Percentiles rank a stretch among this genome's conserved stretches.
These are phyloP conservation scores for Pinus taeda DNA, from an alignment of 75 land plant species.

Conservation along the genomic window DNA sequence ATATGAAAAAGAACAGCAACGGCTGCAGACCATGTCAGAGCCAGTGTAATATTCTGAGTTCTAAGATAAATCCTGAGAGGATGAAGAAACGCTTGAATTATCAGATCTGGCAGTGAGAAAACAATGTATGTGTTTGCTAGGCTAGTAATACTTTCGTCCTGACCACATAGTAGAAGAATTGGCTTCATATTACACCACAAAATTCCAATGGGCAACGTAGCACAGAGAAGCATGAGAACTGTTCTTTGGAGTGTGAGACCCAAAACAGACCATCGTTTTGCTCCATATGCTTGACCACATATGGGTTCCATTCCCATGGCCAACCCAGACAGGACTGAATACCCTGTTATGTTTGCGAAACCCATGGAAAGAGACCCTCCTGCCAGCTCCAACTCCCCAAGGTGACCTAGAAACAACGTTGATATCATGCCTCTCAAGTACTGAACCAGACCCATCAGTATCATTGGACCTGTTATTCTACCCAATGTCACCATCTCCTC, in stretches of 20 bases:
- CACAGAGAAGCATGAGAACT: slow-evolving; percentile 35
- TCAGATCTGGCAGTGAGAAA: slow-evolving; percentile 46
- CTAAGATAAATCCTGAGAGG: slow-evolving; percentile 53
- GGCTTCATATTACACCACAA: slow-evolving; percentile 45
- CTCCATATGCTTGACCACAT: slow-evolving; percentile 63
- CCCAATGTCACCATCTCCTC: slow-evolving; percentile 30
- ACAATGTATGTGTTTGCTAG: slow-evolving; percentile 40
- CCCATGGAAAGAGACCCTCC: slow-evolving; percentile 52
- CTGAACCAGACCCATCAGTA: slow-evolving; percentile 48
- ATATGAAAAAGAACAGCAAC: slow-evolving; percentile 43
- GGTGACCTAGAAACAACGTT: slow-evolving; percentile 54
- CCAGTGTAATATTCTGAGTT: slow-evolving; percentile 46
- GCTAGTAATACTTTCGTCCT: slow-evolving; percentile 34
- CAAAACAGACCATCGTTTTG: slow-evolving; percentile 42
- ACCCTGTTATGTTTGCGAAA: slow-evolving; percentile 60
- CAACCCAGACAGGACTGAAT: slow-evolving; percentile 53
- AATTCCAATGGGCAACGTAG: slow-evolving; percentile 36
- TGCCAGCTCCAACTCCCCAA: slow-evolving; percentile 50
- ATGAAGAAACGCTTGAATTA: slow-evolving; percentile 46
- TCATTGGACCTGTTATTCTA: slow-evolving; percentile 38
- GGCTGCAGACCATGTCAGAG: slow-evolving; percentile 43
- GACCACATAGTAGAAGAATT: slow-evolving; percentile 38
- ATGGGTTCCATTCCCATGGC: slow-evolving; percentile 74
- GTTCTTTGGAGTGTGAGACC: slow-evolving; percentile 53
- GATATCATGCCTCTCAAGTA: slow-evolving; percentile 51